Percentiles rank a stretch among this genome's conserved stretches.
phyloP scores from a whole-genome alignment of 2,329 filamentous ascomycete species.

The Talaromyces marneffei region DNA sequence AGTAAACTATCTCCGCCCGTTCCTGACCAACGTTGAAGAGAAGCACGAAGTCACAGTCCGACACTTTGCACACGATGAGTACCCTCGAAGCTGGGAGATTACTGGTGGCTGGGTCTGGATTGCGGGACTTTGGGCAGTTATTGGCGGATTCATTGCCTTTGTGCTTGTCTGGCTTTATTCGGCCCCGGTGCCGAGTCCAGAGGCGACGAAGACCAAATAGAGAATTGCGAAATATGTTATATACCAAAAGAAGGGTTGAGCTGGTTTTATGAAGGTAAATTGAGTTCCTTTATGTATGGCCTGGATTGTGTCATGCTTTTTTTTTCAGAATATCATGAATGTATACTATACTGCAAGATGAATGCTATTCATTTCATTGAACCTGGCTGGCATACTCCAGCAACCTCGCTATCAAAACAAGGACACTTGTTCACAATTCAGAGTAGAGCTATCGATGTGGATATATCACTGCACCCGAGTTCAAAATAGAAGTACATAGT shows the following conservation, averaged over 20 bases:
- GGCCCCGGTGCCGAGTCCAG: constrained; percentile 43
- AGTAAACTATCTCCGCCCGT: constrained; percentile 94
- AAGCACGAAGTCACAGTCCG: constrained; percentile 92
- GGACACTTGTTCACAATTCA: neutral
- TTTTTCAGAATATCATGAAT: constrained; percentile 1
- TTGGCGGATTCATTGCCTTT: constrained; percentile 78
- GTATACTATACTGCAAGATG: constrained; percentile 6
- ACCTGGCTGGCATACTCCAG: neutral
- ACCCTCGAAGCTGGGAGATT: constrained; percentile 83
- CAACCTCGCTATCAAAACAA: neutral
- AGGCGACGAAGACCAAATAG: constrained; percentile 34
- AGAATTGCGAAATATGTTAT: neutral
- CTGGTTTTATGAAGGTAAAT: constrained; percentile 8
- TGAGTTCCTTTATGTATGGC: constrained; percentile 1
- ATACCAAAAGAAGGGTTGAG: neutral
- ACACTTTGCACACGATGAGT: constrained; percentile 97
- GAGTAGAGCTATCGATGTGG: constrained; percentile 2
- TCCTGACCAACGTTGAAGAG: constrained; percentile 82
- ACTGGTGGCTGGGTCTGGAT: constrained; percentile 94
- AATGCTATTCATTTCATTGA: neutral
- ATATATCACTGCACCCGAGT: neutral
- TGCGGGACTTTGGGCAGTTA: constrained; percentile 74
- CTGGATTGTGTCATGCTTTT: neutral
- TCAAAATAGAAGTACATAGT: neutral
- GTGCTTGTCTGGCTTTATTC: constrained; percentile 82